Conservation (phyloP, 2,329 filamentous ascomycete genomes). For the Mariannaea sp. region DNA sequence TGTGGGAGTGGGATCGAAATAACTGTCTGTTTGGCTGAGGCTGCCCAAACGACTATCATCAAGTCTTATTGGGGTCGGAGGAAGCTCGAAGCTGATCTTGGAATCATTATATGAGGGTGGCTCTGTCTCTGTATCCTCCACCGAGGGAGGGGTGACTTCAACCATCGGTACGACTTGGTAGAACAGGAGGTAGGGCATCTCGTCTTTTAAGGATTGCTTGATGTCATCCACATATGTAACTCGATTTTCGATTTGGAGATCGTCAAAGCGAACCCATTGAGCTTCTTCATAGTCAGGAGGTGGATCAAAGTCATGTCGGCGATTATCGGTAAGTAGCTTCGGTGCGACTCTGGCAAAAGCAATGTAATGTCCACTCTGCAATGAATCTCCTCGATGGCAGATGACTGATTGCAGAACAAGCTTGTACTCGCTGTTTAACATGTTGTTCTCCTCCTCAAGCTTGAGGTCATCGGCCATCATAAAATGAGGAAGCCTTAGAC, state of each 20-base stretch:
- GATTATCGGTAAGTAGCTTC: slow-evolving; percentile 63
- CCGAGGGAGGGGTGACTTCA: slow-evolving; percentile 61
- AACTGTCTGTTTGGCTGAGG: slow-evolving; percentile 30
- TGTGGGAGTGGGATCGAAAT: slow-evolving; percentile 35
- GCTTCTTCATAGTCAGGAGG: slow-evolving; percentile 71
- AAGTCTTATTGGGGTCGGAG: slow-evolving; percentile 31
- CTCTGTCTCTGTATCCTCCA: slow-evolving; percentile 52
- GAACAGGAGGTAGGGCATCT: slow-evolving; percentile 93
- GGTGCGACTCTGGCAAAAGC: slow-evolving; percentile 79
- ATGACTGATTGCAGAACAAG: slow-evolving; percentile 89
- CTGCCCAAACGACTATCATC: slow-evolving; percentile 25
- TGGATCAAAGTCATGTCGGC: slow-evolving; percentile 58
- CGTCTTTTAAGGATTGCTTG: slow-evolving; percentile 75
- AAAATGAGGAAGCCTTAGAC: slow-evolving; percentile 84
- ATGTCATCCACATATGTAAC: slow-evolving; percentile 79
- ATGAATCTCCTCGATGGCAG: slow-evolving; percentile 84
- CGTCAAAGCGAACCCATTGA: slow-evolving; percentile 91
- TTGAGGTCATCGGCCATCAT: slow-evolving; percentile 76
- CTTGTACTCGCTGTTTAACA: slow-evolving; percentile 88
- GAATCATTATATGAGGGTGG: slow-evolving; percentile 66
- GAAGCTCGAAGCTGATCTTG: slow-evolving; percentile 48
- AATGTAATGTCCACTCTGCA: slow-evolving; percentile 91
- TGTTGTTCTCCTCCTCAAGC: slow-evolving; percentile 59
- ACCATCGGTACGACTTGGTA: slow-evolving; percentile 92
- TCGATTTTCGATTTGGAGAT: slow-evolving; percentile 70